Conservation (phyloP, 306 rosid genomes). For the Alnus glutinosa region DNA sequence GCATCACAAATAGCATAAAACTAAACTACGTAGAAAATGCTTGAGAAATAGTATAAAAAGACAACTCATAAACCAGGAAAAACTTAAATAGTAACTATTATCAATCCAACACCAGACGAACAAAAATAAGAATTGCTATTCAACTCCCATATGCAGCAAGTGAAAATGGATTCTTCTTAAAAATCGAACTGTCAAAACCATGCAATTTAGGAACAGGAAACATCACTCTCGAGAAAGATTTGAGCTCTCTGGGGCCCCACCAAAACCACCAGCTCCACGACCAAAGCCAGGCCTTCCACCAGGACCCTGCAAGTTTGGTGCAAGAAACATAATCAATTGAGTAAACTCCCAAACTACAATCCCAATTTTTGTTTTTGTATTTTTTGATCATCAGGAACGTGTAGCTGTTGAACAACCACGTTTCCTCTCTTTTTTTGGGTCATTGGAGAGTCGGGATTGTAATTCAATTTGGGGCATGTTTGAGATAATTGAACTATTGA, state of each 20-base stretch:
- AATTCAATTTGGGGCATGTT: too few relatives aligned
- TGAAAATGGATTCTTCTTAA: not conserved
- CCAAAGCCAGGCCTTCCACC: slow-evolving; percentile 53
- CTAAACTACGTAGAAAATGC: not conserved
- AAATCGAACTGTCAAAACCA: slow-evolving; percentile 20
- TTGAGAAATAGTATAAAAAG: not conserved
- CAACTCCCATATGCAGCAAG: slow-evolving; percentile 17
- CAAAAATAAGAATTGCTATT: not conserved
- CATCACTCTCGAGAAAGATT: slow-evolving; percentile 32
- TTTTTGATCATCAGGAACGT: too few relatives aligned
- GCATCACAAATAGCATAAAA: not conserved
- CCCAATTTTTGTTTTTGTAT: not conserved
- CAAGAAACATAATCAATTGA: not conserved
- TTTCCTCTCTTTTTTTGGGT: too few relatives aligned
- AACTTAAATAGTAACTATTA: not conserved
- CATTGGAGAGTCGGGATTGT: too few relatives aligned
- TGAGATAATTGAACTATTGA: too few relatives aligned
- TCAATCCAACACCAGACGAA: not conserved
- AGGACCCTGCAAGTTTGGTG: slow-evolving; percentile 36
- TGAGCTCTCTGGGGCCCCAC: slow-evolving; percentile 55
- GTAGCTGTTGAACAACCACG: too few relatives aligned
- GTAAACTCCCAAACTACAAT: not conserved
- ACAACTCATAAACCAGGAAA: not conserved
- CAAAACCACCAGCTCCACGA: slow-evolving; percentile 55
- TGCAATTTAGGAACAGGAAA: not conserved